A percentile compares a stretch with the other conserved stretches of the same genome.
phyloP scores from a whole-genome alignment of 2,329 filamentous ascomycete species.

The Aspergillus sp. region DNA sequence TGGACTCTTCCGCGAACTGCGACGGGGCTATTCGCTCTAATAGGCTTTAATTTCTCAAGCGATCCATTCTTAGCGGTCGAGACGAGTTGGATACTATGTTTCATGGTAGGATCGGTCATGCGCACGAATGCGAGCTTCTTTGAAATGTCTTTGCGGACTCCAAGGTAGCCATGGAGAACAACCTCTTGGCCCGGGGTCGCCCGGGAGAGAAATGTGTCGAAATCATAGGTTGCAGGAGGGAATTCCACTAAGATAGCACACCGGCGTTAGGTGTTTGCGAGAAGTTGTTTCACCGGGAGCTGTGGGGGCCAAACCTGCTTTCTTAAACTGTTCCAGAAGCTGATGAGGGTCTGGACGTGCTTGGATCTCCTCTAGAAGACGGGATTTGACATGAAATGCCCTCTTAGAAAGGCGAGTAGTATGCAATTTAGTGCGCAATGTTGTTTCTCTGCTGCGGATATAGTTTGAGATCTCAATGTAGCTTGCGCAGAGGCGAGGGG shows the following conservation, averaged over 20 bases:
- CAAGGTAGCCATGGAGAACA: slow-evolving; percentile 69
- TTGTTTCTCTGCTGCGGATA: slow-evolving; percentile 23
- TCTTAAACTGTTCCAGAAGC: slow-evolving; percentile 45
- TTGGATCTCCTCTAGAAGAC: slow-evolving; percentile 20
- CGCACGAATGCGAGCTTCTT: slow-evolving; percentile 71
- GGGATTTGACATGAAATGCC: slow-evolving; percentile 22
- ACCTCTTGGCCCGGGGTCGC: slow-evolving; percentile 43
- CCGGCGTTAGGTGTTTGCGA: no score
- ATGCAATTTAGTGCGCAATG: slow-evolving; percentile 6
- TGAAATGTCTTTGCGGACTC: slow-evolving; percentile 65
- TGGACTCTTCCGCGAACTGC: slow-evolving; percentile 51
- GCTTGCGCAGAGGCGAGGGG: slow-evolving; percentile 29
- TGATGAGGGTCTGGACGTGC: slow-evolving; percentile 15
- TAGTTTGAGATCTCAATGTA: slow-evolving; percentile 41
- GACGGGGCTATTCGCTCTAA: slow-evolving; percentile 55
- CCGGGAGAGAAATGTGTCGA: slow-evolving; percentile 32
- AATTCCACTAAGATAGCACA: slow-evolving; percentile 42
- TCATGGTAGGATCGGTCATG: slow-evolving; percentile 46
- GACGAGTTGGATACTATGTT: slow-evolving; percentile 50
- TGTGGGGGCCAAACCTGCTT: slow-evolving; percentile 33
- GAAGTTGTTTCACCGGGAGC: background rate
- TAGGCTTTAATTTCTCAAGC: slow-evolving; percentile 42
- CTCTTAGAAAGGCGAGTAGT: slow-evolving; percentile 8
- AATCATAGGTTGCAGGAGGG: slow-evolving; percentile 44
- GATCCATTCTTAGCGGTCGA: slow-evolving; percentile 40